phyloP scores from a whole-genome alignment of 176 grass and related monocot genomes.

The Raddia guianensis region DNA sequence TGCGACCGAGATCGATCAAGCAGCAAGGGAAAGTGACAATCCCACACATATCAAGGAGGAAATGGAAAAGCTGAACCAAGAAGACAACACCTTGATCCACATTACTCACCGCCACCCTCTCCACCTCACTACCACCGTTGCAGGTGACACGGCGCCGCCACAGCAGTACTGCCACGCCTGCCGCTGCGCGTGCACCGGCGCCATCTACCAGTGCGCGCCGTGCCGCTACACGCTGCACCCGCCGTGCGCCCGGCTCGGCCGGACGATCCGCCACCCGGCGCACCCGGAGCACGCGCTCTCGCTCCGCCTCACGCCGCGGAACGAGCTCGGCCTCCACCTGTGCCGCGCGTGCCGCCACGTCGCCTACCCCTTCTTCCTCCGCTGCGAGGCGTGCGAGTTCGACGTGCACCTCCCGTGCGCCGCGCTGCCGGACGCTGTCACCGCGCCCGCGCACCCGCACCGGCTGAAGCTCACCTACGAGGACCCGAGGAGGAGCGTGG shows the following conservation, averaged over 20 bases:
- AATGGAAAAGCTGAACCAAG: background rate
- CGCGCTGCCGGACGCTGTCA: constrained; percentile 4
- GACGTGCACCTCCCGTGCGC: constrained; percentile 47
- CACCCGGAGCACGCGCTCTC: constrained; percentile 28
- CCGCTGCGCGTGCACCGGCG: constrained; percentile 7
- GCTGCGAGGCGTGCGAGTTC: constrained; percentile 33
- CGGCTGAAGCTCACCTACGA: constrained; percentile 2
- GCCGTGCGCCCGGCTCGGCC: constrained; percentile 30
- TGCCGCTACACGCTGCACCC: constrained; percentile 39
- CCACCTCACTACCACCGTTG: background rate
- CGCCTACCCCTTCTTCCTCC: constrained; percentile 24
- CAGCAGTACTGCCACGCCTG: constrained; percentile 19
- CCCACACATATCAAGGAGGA: too few species aligned
- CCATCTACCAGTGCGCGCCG: constrained; percentile 21
- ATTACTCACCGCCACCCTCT: constrained; percentile 35
- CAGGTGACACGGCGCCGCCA: background rate
- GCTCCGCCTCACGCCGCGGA: constrained; percentile 13
- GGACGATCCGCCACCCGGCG: constrained; percentile 29
- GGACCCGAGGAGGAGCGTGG: background rate
- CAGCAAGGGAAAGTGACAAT: background rate
- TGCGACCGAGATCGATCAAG: too few species aligned
- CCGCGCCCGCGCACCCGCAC: constrained; percentile 19
- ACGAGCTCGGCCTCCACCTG: background rate
- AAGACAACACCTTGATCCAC: constrained; percentile 23
- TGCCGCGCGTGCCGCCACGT: background rate